A percentile compares a stretch with the other conserved stretches of the same genome.
phyloP scores from a whole-genome alignment of 257 asterid species.

The Primulina tabacum region DNA sequence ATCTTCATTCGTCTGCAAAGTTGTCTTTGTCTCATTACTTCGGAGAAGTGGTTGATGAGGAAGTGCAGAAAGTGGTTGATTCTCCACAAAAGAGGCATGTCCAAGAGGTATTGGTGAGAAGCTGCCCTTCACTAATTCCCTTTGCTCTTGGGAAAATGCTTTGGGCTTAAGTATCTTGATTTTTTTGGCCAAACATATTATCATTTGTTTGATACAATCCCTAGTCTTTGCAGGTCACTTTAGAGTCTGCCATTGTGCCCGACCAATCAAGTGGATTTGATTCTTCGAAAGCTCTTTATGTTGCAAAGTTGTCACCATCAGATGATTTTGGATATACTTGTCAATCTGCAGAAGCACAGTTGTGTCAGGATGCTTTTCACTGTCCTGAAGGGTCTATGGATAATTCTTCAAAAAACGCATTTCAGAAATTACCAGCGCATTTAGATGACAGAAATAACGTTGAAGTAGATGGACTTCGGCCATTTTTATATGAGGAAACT shows the following conservation, averaged over 20 bases:
- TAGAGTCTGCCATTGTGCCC: slow-evolving; percentile 26
- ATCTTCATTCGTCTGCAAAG: slow-evolving; percentile 68
- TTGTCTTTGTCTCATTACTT: slow-evolving; percentile 43
- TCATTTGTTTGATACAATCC: slow-evolving; percentile 22
- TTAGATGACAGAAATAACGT: slow-evolving; percentile 33
- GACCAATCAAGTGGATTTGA: slow-evolving; percentile 34
- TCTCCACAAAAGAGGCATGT: slow-evolving; percentile 26
- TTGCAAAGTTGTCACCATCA: slow-evolving; percentile 30
- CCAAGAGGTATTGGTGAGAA: slow-evolving; percentile 45
- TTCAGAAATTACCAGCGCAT: slow-evolving; percentile 55
- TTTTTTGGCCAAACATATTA: slow-evolving; percentile 17
- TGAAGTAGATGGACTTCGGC: slow-evolving; percentile 59
- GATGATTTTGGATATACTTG: slow-evolving; percentile 32
- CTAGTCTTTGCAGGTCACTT: slow-evolving; percentile 50
- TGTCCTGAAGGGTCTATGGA: slow-evolving; percentile 28
- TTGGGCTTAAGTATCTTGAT: slow-evolving; percentile 12
- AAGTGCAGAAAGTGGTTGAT: slow-evolving; percentile 52
- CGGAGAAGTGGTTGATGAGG: slow-evolving; percentile 51
- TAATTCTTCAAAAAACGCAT: slow-evolving; percentile 44
- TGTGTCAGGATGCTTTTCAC: slow-evolving; percentile 26
- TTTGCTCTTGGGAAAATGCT: slow-evolving; percentile 7
- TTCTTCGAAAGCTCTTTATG: slow-evolving; percentile 22
- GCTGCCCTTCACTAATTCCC: slow-evolving; percentile 15
- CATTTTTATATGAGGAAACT: slow-evolving; percentile 37
- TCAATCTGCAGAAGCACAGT: slow-evolving; percentile 26